Conservation (phyloP, 345 rosid species). For the Cardamine occulta region DNA sequence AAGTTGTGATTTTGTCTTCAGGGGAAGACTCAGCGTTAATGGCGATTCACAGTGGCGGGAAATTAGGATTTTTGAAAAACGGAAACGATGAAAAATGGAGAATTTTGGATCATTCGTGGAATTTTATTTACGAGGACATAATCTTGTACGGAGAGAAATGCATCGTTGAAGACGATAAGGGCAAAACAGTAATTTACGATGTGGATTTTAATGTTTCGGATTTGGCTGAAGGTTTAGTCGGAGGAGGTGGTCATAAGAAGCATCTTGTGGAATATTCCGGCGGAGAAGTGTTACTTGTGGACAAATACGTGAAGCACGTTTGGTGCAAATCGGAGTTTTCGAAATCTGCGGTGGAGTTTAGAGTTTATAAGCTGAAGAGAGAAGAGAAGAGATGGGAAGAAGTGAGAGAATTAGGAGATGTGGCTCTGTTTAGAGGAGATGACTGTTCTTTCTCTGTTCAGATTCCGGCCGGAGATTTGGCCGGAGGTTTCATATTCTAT, state of each 20-base stretch:
- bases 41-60: conserved; percentile 46
- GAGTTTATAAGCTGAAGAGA: conserved; percentile 41
- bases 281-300: conserved; percentile 40
- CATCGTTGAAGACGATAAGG: conserved; percentile 39
- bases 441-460: conserved; percentile 44
- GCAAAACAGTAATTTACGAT: conserved; percentile 36
- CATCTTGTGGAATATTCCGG: conserved; percentile 27
- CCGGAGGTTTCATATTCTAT: conserved; percentile 34
- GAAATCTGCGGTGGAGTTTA: conserved; percentile 41
- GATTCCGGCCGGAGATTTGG: conserved; percentile 18
- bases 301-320: conserved; percentile 35
- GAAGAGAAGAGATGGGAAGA: conserved; percentile 42
- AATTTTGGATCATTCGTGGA: conserved; percentile 31
- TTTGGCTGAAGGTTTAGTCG: conserved; percentile 32
- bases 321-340: conserved; percentile 13
- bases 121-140: conserved; percentile 36
- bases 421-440: conserved; percentile 41
- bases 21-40: conserved; percentile 24
- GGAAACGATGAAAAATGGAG: conserved; percentile 40
- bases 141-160: not conserved
- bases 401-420: conserved; percentile 22
- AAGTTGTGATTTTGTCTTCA: conserved; percentile 35
- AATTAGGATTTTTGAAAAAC: conserved; percentile 30
- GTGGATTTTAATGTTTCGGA: conserved; percentile 29
- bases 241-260: conserved; percentile 45